Conservation (phyloP, 2,329 filamentous ascomycete species). For the Ceratocystis variospora region DNA sequence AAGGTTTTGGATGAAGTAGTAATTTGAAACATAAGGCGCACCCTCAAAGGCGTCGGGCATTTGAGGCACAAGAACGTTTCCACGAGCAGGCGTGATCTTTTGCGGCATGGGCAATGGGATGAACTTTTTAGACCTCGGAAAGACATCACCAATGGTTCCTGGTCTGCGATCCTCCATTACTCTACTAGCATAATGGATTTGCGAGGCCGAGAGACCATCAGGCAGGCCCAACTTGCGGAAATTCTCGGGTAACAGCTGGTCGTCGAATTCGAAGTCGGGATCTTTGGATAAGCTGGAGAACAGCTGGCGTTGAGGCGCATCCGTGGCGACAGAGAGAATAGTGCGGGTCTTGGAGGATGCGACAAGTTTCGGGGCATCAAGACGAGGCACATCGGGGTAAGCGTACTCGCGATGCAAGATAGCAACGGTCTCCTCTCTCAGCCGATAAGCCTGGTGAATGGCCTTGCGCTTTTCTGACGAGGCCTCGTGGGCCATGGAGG, state of each 20-base stretch:
- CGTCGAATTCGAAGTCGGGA: constrained; percentile 21
- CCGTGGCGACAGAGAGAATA: constrained; percentile 65
- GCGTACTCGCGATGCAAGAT: constrained; percentile 48
- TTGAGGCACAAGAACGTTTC: constrained; percentile 40
- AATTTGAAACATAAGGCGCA: constrained; percentile 38
- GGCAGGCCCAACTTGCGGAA: constrained; percentile 56
- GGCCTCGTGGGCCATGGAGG: constrained; percentile 24
- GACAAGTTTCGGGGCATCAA: constrained; percentile 2
- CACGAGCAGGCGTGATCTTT: constrained; percentile 55
- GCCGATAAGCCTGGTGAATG: constrained; percentile 9
- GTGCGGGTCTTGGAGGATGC: constrained; percentile 25
- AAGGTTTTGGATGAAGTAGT: constrained; percentile 54
- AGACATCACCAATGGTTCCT: constrained; percentile 58
- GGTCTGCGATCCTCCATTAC: constrained; percentile 25
- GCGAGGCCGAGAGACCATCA: constrained; percentile 48
- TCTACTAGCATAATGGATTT: constrained; percentile 29
- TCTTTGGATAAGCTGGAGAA: constrained; percentile 63
- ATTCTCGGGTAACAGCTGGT: constrained; percentile 26
- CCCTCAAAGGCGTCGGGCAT: constrained; percentile 43
- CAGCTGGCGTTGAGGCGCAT: constrained; percentile 59
- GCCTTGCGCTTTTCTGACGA: constrained; percentile 18
- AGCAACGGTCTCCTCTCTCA: constrained; percentile 41
- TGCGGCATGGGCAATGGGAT: constrained; percentile 45
- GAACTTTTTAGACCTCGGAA: constrained; percentile 27
- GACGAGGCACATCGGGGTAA: constrained; percentile 28